Conservation (phyloP, 2,329 filamentous ascomycete species). For the Colletotrichum sp. region DNA sequence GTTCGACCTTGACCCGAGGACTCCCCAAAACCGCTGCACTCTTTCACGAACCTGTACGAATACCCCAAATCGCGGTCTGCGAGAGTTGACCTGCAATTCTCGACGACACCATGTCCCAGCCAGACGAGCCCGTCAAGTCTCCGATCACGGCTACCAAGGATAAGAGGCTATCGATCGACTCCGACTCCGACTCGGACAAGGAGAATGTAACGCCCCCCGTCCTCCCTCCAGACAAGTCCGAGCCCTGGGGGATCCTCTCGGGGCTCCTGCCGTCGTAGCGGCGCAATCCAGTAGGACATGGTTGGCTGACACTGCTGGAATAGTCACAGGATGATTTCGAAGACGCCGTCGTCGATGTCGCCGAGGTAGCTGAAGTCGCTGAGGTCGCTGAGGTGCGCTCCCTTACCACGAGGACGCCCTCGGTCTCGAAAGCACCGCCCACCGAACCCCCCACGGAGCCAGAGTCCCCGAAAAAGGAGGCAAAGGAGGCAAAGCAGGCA, state of each 20-base stretch:
- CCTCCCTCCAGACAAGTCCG: constrained; percentile 6
- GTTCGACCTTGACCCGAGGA: background rate
- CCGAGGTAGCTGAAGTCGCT: background rate
- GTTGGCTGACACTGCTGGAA: background rate
- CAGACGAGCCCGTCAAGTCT: constrained; percentile 29
- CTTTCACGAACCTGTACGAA: background rate
- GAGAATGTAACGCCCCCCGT: constrained; percentile 21
- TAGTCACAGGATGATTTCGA: constrained; percentile 75
- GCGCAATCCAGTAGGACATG: background rate
- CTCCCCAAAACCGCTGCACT: background rate
- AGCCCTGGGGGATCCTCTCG: background rate
- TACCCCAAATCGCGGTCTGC: background rate
- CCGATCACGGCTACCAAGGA: constrained; percentile 23
- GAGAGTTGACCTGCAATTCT: constrained; percentile 3
- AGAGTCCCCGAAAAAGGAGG: constrained; percentile 24
- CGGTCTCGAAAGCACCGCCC: constrained; percentile 37
- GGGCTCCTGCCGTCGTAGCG: background rate
- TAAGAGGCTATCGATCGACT: constrained; percentile 19
- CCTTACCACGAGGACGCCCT: constrained; percentile 56
- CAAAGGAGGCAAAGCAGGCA: background rate
- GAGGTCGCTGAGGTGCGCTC: constrained; percentile 60
- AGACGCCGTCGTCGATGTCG: constrained; percentile 72
- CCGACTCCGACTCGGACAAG: constrained; percentile 21
- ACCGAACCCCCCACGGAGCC: constrained; percentile 20
- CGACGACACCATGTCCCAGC: constrained; percentile 37